These are phyloP conservation scores for Tolypocladium ovalisporum DNA, from an alignment of 2,329 filamentous ascomycete species.

Conservation along the genomic window DNA sequence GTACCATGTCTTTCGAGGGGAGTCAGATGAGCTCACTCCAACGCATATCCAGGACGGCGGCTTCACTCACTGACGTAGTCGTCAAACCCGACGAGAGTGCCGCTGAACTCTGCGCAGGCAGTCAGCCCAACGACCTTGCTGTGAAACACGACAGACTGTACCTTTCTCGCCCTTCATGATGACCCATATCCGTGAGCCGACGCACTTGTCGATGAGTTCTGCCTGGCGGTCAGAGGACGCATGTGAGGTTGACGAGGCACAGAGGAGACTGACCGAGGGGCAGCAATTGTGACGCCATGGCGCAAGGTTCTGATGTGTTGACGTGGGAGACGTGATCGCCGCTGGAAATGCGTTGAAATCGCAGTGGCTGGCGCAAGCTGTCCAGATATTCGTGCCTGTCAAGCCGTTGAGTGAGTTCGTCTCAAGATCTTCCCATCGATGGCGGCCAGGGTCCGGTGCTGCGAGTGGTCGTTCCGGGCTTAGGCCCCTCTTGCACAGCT, in stretches of 20 bases:
- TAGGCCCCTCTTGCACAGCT: slow-evolving; percentile 8
- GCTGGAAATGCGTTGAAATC: neutral
- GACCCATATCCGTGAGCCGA: slow-evolving; percentile 95
- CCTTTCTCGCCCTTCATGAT: slow-evolving; percentile 99
- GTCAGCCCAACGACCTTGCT: slow-evolving; percentile 4
- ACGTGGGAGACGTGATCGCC: neutral
- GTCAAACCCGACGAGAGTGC: slow-evolving; percentile 89
- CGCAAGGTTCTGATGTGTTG: slow-evolving; percentile 7
- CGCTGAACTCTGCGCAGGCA: slow-evolving; percentile 68
- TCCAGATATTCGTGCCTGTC: neutral
- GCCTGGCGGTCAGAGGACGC: slow-evolving; percentile 4
- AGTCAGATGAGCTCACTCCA: slow-evolving; percentile 8
- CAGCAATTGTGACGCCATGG: slow-evolving; percentile 64
- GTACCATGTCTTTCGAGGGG: slow-evolving; percentile 71
- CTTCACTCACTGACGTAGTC: slow-evolving; percentile 93
- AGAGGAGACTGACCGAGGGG: slow-evolving; percentile 47
- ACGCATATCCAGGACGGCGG: neutral
- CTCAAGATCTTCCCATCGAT: neutral
- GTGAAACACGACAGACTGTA: slow-evolving; percentile 20
- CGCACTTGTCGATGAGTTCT: slow-evolving; percentile 99
- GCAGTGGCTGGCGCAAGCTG: neutral
- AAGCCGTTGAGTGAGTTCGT: neutral
- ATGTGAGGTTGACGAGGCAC: neutral
- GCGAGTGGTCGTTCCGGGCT: neutral
- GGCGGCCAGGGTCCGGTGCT: neutral